Evolutionary conservation across 768 basidiomycete genomes (phyloP).

Genomic region (Lentinula aciculospora): DNA sequence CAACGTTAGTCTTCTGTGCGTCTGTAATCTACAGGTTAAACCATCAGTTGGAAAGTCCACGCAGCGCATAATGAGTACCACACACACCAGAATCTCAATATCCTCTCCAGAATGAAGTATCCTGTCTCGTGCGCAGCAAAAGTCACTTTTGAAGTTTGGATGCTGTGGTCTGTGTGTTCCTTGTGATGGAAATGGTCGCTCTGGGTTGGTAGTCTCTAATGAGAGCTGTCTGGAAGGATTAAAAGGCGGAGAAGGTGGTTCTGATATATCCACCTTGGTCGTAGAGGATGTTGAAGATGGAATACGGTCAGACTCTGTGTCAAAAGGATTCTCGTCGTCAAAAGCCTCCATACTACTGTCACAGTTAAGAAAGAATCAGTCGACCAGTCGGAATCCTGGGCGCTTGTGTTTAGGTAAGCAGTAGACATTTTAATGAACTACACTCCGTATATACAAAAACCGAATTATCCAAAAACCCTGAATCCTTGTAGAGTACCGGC

Average conservation of each 20-base stretch:
- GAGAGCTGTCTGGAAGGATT: slow-evolving; percentile 40
- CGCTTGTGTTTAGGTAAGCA: neutral
- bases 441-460: no score
- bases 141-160: slow-evolving; percentile 64
- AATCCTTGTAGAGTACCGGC: slow-evolving; percentile 29
- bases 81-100: slow-evolving; percentile 68
- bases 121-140: slow-evolving; percentile 71
- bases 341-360: slow-evolving; percentile 35
- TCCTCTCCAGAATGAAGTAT: slow-evolving; percentile 81
- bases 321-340: slow-evolving; percentile 68
- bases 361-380: neutral
- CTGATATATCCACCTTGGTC: slow-evolving; percentile 49
- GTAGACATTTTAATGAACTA: no score
- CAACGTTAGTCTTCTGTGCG: slow-evolving; percentile 90
- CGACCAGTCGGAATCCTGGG: neutral
- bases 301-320: slow-evolving; percentile 34
- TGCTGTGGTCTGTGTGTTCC: slow-evolving; percentile 45
- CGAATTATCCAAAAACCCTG: slow-evolving; percentile 59
- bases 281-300: slow-evolving; percentile 50
- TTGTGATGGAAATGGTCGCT: slow-evolving; percentile 46
- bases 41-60: neutral
- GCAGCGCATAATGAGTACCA: neutral
- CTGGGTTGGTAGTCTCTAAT: slow-evolving; percentile 32
- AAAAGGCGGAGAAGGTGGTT: slow-evolving; percentile 52
- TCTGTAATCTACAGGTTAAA: slow-evolving; percentile 73